phyloP scores from a whole-genome alignment of 225 moss, liverwort and hornwort genomes.

The Thuidium tamariscinum region DNA sequence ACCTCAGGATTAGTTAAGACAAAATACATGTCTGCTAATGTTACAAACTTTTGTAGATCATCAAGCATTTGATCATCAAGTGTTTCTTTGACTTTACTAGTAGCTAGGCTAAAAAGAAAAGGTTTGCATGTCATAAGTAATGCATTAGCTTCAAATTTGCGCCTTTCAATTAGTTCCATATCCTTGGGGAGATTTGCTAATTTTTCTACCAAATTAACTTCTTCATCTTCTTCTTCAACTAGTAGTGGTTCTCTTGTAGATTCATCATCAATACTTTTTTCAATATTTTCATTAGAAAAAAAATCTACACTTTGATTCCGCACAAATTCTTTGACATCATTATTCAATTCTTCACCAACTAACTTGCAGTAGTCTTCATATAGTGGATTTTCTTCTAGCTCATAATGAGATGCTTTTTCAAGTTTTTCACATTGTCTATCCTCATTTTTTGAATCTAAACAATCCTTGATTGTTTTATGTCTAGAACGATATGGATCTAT shows the following conservation, averaged over 20 bases:
- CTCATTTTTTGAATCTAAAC: not conserved
- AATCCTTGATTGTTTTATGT: not conserved
- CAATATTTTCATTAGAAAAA: not conserved
- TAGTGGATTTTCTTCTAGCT: not conserved
- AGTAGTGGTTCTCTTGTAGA: not conserved
- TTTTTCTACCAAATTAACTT: not conserved
- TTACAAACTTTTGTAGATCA: slow-evolving; percentile 9
- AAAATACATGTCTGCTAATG: not conserved
- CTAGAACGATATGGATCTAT: not conserved
- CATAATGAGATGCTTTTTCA: not conserved
- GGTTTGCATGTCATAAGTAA: slow-evolving; percentile 5
- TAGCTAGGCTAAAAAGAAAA: slow-evolving; percentile 5
- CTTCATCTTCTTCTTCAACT: not conserved
- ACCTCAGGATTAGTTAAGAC: not conserved
- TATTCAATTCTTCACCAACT: not conserved
- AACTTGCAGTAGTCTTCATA: not conserved
- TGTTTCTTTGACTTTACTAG: not conserved
- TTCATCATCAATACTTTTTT: not conserved
- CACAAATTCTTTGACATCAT: not conserved
- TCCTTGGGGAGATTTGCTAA: not conserved
- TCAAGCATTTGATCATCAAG: slow-evolving; percentile 10
- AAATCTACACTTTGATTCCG: not conserved
- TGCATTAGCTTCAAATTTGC: slow-evolving; percentile 5
- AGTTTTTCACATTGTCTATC: not conserved
- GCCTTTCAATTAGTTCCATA: not conserved